Base-by-base conservation (phyloP, 768 basidiomycete species). In the Tulasnella sp. region DNA sequence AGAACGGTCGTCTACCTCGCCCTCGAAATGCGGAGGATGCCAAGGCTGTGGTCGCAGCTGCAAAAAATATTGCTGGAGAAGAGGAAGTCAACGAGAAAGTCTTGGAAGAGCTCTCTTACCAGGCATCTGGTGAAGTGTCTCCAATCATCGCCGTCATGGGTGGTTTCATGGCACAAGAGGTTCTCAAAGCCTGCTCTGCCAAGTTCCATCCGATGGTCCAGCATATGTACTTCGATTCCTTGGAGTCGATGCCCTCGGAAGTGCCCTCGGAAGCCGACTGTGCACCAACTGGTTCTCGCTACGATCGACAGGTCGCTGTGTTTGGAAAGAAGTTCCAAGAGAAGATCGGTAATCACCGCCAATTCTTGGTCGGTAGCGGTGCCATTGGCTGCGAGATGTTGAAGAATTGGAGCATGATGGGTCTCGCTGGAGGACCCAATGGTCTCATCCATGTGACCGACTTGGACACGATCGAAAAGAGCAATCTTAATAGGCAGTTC, bases 331-430 rank as follows among this genome's bases (percentile, higher is more conserved):
- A 85, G 1, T 99, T 99, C 90, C 98, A 99, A 81, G 88, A 92
- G 55, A 98, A 94, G 87, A 91, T 99, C 79, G 89, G 90, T 57
- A 92, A 93, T 83, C 90, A 95, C 83, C 89, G 93, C 37, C 94
- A 99, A 82, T 99, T 99, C 89, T 88, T 99, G 69, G 98, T 99
- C 77, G 98, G 98, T 11, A 91, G 97, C n/a, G 98, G 98, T 69
- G 98, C 98, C 46, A 99, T 99, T 83, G 98, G 98, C 26, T 99
- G 98, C 83, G 98, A 99, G 86, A 99, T 99, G 98, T 86, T 99
- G 82, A 99, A 99, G 88, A 99, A 99, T 85, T 99, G 98, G 98
- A 93, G 94, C 81, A 93, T 99, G 95, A 97, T 99, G 88, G 98
- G 98, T 79, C 86, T 99, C 70, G 96, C 90, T 9, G 89, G 91